Conservation (phyloP, 2,329 filamentous ascomycete genomes). For the Pestalotiopsis sp. region DNA sequence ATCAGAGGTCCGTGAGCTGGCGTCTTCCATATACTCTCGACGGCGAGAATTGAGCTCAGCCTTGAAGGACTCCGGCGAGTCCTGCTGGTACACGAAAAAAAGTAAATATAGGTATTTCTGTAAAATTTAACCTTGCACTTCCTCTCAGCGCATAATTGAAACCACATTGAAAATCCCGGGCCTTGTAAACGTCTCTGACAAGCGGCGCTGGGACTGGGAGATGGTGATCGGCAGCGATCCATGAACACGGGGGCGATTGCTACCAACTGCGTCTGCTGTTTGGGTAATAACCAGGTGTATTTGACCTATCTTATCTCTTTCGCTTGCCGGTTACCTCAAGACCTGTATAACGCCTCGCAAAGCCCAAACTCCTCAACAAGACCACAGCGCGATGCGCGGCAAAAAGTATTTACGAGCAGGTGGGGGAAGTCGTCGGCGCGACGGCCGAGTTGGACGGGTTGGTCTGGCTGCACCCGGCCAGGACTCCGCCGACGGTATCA, state of each 20-base stretch:
- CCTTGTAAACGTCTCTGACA: too few relatives aligned
- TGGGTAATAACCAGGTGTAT: neutral
- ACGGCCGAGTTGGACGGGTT: slow-evolving; percentile 31
- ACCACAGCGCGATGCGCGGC: neutral
- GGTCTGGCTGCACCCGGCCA: slow-evolving; percentile 36
- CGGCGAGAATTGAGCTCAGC: neutral
- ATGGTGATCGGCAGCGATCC: too few relatives aligned
- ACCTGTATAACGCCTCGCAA: neutral
- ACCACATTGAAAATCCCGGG: too few relatives aligned
- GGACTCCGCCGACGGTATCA: slow-evolving; percentile 40
- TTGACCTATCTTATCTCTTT: neutral
- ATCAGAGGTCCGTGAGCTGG: neutral
- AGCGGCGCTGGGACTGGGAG: too few relatives aligned
- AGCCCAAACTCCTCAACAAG: neutral
- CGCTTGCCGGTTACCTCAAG: neutral
- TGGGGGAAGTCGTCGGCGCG: neutral
- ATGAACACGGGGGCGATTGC: too few relatives aligned
- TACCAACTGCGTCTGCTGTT: too few relatives aligned
- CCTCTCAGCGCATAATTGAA: too few relatives aligned
- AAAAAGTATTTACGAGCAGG: neutral
- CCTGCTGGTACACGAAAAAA: neutral
- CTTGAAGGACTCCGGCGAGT: neutral
- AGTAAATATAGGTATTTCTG: too few relatives aligned
- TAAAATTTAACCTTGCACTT: too few relatives aligned
- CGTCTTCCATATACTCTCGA: neutral